A percentile compares a stretch with the other conserved stretches of the same genome.
Evolutionary conservation across 306 rosid species (phyloP).

Genomic region (Clitoria ternatea): DNA sequence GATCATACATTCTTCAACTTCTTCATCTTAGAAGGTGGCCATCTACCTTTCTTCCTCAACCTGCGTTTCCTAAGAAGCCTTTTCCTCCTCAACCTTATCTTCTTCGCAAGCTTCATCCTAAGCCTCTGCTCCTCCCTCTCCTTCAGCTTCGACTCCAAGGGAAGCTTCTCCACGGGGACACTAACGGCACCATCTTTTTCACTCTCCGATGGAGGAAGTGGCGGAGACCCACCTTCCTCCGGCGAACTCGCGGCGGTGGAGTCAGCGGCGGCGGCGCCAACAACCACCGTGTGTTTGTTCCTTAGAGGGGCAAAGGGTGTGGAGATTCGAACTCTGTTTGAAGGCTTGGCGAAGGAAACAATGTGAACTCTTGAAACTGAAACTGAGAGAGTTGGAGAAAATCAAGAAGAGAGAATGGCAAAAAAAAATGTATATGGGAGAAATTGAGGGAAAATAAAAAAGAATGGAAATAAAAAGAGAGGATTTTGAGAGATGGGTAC

Average conservation of each 20-base stretch:
- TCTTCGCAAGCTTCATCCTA: conserved; percentile 84
- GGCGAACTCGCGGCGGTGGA: conserved; percentile 13
- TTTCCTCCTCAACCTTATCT: conserved; percentile 75
- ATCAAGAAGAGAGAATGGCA: neutral
- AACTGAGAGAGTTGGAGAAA: conserved; percentile 32
- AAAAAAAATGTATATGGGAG: neutral
- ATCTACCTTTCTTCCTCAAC: conserved; percentile 87
- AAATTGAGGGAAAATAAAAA: neutral
- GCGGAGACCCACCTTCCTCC: conserved; percentile 14
- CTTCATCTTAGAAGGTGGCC: conserved; percentile 98
- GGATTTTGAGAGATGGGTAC: neutral
- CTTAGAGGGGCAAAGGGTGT: conserved; percentile 16
- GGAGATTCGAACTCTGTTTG: conserved; percentile 34
- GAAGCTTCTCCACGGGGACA: conserved; percentile 65
- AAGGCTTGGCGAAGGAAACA: conserved; percentile 27
- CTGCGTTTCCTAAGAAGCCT: conserved; percentile 71
- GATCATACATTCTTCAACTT: conserved; percentile 76
- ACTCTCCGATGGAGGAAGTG: conserved; percentile 18
- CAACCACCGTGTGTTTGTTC: conserved; percentile 19
- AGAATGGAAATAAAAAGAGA: neutral
- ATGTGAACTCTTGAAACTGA: conserved; percentile 34
- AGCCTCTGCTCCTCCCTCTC: conserved; percentile 65
- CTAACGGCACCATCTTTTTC: conserved; percentile 33
- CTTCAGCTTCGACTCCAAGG: conserved; percentile 75
- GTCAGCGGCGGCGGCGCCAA: conserved; percentile 23